Conservation (phyloP, 768 basidiomycete genomes). For the Gautieria morchelliformis region DNA sequence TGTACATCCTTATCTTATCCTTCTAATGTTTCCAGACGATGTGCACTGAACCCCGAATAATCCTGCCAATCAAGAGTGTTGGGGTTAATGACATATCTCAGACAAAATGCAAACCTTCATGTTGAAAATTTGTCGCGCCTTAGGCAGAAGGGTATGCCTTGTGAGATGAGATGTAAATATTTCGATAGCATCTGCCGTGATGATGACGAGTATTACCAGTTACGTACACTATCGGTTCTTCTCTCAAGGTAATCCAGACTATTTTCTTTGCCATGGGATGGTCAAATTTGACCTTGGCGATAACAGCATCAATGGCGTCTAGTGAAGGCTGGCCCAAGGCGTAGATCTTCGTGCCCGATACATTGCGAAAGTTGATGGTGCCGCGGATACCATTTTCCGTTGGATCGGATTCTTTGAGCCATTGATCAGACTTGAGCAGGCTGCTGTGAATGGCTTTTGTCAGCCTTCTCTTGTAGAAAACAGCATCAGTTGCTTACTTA, state of each 20-base stretch:
- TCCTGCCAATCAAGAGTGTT: slow-evolving; percentile 28
- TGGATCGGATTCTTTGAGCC: slow-evolving; percentile 66
- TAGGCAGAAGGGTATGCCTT: slow-evolving; percentile 14
- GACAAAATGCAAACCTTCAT: slow-evolving; percentile 58
- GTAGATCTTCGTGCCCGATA: slow-evolving; percentile 73
- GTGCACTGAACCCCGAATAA: slow-evolving; percentile 90
- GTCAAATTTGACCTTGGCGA: slow-evolving; percentile 47
- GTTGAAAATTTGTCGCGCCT: slow-evolving; percentile 84
- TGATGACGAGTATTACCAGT: slow-evolving; percentile 56
- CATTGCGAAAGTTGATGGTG: slow-evolving; percentile 89
- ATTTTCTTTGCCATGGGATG: slow-evolving; percentile 55
- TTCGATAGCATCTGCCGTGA: neutral
- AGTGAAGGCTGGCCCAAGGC: slow-evolving; percentile 89
- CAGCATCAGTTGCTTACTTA: slow-evolving; percentile 36
- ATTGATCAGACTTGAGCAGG: slow-evolving; percentile 87
- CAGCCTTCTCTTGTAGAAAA: neutral
- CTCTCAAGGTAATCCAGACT: slow-evolving; percentile 89
- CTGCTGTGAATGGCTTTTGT: slow-evolving; percentile 36
- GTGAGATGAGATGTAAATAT: neutral
- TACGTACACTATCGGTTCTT: slow-evolving; percentile 86
- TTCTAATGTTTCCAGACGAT: slow-evolving; percentile 82
- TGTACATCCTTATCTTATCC: neutral
- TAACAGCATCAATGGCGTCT: slow-evolving; percentile 77
- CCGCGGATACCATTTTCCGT: slow-evolving; percentile 66
- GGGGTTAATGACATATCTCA: neutral